These are phyloP conservation scores for Penicillium sp. DNA, from an alignment of 2,329 filamentous ascomycete species.

Conservation along the genomic window DNA sequence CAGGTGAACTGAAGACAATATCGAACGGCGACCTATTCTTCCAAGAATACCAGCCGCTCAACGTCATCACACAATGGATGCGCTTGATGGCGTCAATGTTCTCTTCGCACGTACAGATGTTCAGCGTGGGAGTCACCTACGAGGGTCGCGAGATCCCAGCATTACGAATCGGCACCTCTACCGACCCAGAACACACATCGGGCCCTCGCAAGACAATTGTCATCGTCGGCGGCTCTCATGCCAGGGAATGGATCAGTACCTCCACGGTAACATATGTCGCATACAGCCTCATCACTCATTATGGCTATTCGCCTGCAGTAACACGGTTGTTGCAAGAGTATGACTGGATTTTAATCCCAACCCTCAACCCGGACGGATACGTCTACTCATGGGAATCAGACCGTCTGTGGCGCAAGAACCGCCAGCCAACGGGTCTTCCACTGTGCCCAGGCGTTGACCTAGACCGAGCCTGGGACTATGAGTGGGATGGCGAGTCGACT, in stretches of 20 bases:
- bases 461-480: constrained; percentile 79
- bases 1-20: constrained; percentile 32
- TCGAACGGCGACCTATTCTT: constrained; percentile 72
- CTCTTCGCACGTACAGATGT: constrained; percentile 69
- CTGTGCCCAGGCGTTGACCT: constrained; percentile 89
- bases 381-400: constrained; percentile 91
- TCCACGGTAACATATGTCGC: constrained; percentile 89
- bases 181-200: constrained; percentile 48
- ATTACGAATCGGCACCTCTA: constrained; percentile 66
- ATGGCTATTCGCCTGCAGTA: constrained; percentile 68
- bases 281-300: constrained; percentile 80
- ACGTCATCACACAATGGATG: constrained; percentile 89
- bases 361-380: constrained; percentile 90
- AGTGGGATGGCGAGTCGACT: constrained; percentile 70
- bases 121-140: constrained; percentile 77
- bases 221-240: constrained; percentile 82
- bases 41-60: constrained; percentile 82
- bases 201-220: constrained; percentile 70
- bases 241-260: constrained; percentile 93
- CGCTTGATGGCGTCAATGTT: constrained; percentile 86
- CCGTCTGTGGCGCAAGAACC: constrained; percentile 91
- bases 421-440: constrained; percentile 72
- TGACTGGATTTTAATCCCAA: constrained; percentile 84
- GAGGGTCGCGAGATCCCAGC: constrained; percentile 85
- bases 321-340: constrained; percentile 78